A percentile compares a stretch with the other conserved stretches of the same genome.
phyloP scores from a whole-genome alignment of 257 asterid genomes.

The Leonotis leonurus region DNA sequence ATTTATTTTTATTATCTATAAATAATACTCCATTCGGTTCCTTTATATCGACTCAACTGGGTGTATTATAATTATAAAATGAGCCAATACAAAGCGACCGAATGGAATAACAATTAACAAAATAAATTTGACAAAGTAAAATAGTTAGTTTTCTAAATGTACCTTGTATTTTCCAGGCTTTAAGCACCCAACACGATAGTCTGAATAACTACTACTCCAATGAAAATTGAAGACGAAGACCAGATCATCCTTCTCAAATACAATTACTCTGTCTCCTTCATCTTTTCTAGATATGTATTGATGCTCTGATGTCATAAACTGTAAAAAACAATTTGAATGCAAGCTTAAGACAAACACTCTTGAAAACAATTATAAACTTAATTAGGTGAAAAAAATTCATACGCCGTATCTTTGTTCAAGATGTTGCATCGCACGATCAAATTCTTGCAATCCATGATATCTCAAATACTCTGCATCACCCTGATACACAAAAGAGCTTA shows the following conservation, averaged over 20 bases:
- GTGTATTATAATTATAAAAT: too few species aligned
- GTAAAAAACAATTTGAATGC: slow-evolving; percentile 20
- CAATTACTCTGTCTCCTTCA: slow-evolving; percentile 71
- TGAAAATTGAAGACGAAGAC: slow-evolving; percentile 91
- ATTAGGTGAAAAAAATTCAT: slow-evolving; percentile 29
- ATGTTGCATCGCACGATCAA: slow-evolving; percentile 92
- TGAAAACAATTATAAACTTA: too few species aligned
- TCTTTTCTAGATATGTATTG: slow-evolving; percentile 77
- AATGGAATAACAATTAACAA: too few species aligned
- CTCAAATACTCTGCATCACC: slow-evolving; percentile 86
- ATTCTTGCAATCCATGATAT: slow-evolving; percentile 84
- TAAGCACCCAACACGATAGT: slow-evolving; percentile 77
- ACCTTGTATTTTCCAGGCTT: slow-evolving; percentile 97
- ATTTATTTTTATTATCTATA: too few species aligned
- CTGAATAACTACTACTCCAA: slow-evolving; percentile 76
- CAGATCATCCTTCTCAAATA: slow-evolving; percentile 76
- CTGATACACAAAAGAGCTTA: too few species aligned
- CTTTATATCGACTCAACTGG: too few species aligned
- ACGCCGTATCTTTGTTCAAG: slow-evolving; percentile 85
- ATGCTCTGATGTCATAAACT: slow-evolving; percentile 96
- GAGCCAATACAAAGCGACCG: too few species aligned
- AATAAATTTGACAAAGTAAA: too few species aligned
- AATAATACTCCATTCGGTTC: too few species aligned
- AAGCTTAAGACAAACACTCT: too few species aligned
- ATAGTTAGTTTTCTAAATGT: too few species aligned